Conservation (phyloP, 768 basidiomycete species). For the Boletus bicolor region DNA sequence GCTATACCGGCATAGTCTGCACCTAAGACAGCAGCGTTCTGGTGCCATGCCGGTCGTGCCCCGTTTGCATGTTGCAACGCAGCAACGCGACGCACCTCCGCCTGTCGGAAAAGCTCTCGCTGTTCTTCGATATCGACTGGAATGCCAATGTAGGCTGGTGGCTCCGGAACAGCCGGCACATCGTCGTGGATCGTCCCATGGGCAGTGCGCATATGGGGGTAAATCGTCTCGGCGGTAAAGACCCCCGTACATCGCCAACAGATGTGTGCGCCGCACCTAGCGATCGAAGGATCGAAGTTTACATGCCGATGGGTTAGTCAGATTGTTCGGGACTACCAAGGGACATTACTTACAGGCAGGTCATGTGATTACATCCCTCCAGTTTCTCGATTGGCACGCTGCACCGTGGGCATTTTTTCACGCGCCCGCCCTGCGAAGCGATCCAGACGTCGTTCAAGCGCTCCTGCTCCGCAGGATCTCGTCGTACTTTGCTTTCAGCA, state of each 20-base stretch:
- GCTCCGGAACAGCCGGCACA: slow-evolving; percentile 1
- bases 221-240: slow-evolving; percentile 34
- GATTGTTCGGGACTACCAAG: neutral
- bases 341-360: slow-evolving; percentile 40
- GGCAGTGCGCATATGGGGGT: slow-evolving; percentile 35
- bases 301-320: neutral
- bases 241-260: slow-evolving; percentile 63
- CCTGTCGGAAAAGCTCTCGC: slow-evolving; percentile 14
- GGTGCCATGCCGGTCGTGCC: neutral
- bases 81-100: slow-evolving; percentile 9
- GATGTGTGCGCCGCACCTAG: slow-evolving; percentile 68
- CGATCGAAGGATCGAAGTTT: no score
- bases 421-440: slow-evolving; percentile 45
- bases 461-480: slow-evolving; percentile 44
- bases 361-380: slow-evolving; percentile 80
- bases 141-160: slow-evolving; percentile 8
- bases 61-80: neutral
- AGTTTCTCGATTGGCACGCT: slow-evolving; percentile 62
- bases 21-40: neutral
- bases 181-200: slow-evolving; percentile 33
- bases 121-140: slow-evolving; percentile 22
- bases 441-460: slow-evolving; percentile 61
- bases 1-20: neutral
- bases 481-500: slow-evolving; percentile 34
- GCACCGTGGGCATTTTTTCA: slow-evolving; percentile 73